Percentiles rank a stretch among this genome's conserved stretches.
phyloP scores from a whole-genome alignment of 148 eudicot genomes.

The Bassia scoparia region DNA sequence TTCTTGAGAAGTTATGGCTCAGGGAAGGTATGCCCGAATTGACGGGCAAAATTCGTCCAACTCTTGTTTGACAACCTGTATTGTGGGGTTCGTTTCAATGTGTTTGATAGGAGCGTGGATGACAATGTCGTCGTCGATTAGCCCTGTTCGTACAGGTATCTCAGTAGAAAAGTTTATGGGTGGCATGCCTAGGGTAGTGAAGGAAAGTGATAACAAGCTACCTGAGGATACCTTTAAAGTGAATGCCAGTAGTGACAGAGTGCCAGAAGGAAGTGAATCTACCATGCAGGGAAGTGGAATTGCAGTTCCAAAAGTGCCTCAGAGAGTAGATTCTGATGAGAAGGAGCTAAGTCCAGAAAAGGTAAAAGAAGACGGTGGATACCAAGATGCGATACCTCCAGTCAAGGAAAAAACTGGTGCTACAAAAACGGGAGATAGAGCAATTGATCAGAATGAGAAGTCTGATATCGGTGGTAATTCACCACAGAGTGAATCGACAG shows the following conservation, averaged over 20 bases:
- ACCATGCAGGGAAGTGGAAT: conserved; percentile 15
- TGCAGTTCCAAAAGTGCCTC: conserved; percentile 16
- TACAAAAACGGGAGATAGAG: conserved; percentile 1
- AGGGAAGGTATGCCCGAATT: conserved; percentile 48
- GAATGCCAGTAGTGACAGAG: conserved; percentile 19
- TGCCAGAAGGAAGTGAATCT: conserved; percentile 5
- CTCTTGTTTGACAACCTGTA: conserved; percentile 34
- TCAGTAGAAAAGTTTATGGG: conserved; percentile 30
- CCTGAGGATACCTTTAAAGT: conserved; percentile 32
- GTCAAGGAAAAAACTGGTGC: conserved; percentile 14
- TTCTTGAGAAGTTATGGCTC: conserved; percentile 35
- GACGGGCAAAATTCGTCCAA: conserved; percentile 46
- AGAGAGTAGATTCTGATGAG: conserved; percentile 20
- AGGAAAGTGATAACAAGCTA: conserved; percentile 20
- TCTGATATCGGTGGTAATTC: no score
- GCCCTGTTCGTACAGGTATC: conserved; percentile 31
- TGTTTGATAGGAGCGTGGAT: conserved; percentile 67
- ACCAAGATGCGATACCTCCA: conserved; percentile 15
- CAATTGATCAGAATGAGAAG: conserved; percentile 10
- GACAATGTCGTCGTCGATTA: conserved; percentile 44
- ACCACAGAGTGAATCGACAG: no score
- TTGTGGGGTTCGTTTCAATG: conserved; percentile 43
- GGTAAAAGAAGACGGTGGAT: conserved; percentile 27
- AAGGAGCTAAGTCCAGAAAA: conserved; percentile 9
- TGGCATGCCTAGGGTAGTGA: conserved; percentile 26